Base-by-base conservation (phyloP, 305 asterid species). In the Petunia hybrid region DNA sequence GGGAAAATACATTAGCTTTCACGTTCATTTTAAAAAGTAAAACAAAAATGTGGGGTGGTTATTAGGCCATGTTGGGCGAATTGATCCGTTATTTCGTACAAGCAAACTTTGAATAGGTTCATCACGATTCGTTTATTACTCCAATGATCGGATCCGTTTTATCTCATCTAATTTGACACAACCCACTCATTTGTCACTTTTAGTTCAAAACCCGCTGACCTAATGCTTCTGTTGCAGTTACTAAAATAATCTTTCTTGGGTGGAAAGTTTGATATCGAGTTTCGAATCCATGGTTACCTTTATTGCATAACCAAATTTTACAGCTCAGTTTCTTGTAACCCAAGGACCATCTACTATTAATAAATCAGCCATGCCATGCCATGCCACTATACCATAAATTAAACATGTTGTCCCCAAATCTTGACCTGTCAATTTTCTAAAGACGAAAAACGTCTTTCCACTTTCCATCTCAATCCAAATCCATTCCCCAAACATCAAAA, bases 301-400 rank as follows among this genome's bases (percentile, higher is more conserved):
- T 69, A 69, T 43, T 69, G 76, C 59, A 69, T 45, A 22, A 22
- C 12, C 56, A 71, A 3, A 46, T 5, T 31, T 46, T 46, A 39
- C 16, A 67, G 75, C 55, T 71, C 43, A 48, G 61, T 71, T 31
- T 46, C 77, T 71, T 71, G 77, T 31, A 71, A 70, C 42, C 61
- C 31, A 70, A 70, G 77, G 45, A 43, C 8, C 16, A 46, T 65
- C 40, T 36, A 66, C 6, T 67, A 67, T 67, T 39, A 40, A 65
- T 40, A 66, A 42, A 67, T 14, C 14, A 16, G 38, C 10, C 74
- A 14, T 39, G 1, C 2, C 48, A 39, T 39, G 0, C 40, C 1
- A 67, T 41, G 1, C 31, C 8, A 6, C 8, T 56, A 56, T 56
- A 12, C 61, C 61, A 12, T 1, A 53, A 53, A 6, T 46, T 4